These are phyloP conservation scores for Aspergillus piperis DNA, from an alignment of 2,329 filamentous ascomycete genomes.

Conservation along the genomic window DNA sequence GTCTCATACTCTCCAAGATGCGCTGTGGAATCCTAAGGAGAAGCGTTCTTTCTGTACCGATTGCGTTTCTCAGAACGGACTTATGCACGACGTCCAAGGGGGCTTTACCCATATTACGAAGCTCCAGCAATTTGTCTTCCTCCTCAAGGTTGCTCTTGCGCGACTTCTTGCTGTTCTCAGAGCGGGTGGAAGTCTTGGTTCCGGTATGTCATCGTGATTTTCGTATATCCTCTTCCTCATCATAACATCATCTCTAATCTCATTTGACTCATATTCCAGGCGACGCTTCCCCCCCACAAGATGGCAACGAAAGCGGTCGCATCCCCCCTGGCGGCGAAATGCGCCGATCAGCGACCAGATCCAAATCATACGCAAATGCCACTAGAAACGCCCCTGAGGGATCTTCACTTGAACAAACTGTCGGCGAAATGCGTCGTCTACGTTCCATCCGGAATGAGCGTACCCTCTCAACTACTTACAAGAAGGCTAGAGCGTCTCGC, in stretches of 20 bases:
- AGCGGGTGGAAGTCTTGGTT: conserved; percentile 74
- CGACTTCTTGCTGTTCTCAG: conserved; percentile 84
- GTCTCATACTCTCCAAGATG: conserved; percentile 67
- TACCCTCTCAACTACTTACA: conserved; percentile 88
- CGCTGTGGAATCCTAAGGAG: conserved; percentile 68
- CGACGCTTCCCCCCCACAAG: conserved; percentile 69
- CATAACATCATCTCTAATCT: background rate
- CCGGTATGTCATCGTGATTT: conserved; percentile 49
- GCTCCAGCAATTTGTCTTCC: conserved; percentile 90
- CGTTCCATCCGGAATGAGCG: conserved; percentile 93
- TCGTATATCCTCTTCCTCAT: background rate
- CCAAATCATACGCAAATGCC: conserved; percentile 71
- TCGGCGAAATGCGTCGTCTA: conserved; percentile 89
- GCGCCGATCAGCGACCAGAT: conserved; percentile 66
- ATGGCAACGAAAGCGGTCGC: conserved; percentile 65
- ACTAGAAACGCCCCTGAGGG: conserved; percentile 61
- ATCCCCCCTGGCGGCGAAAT: conserved; percentile 51
- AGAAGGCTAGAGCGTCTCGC: conserved; percentile 83
- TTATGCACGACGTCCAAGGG: conserved; percentile 57
- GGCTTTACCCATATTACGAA: conserved; percentile 77
- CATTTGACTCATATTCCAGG: conserved; percentile 48
- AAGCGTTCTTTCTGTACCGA: conserved; percentile 69
- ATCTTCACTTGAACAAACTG: conserved; percentile 86
- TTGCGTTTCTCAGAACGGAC: conserved; percentile 57
- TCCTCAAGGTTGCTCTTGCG: conserved; percentile 87